Base-by-base conservation (phyloP, 768 basidiomycete species). In the Suillus occidentalis region DNA sequence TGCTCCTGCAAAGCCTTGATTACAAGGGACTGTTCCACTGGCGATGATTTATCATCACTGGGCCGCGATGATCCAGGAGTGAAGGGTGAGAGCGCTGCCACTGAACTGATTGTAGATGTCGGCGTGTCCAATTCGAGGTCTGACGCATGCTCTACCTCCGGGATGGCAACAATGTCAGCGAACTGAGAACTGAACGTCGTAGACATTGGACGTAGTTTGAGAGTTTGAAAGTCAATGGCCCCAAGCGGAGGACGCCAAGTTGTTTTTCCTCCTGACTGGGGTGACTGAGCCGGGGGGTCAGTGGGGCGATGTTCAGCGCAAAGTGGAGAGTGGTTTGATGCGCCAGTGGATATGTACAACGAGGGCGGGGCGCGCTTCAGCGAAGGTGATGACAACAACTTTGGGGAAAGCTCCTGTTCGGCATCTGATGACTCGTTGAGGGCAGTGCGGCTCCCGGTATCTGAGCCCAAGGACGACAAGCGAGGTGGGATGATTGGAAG, bases 141-240 rank as follows among this genome's bases (percentile, higher is more conserved):
- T 20, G 77, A 72, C 10, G 79, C 77, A 6, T 75, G 74, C 39
- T 79, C 69, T 60, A 61, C 69, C 37, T 65, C 69, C 4, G 68
- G 39, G 52, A 68, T 68, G 60, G 74, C 64, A 20, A 84, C 74
- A 64, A 81, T 76, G 31, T 81, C 81, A 10, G 83, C 80, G 70
- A 93, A 90, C 34, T 90, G 86, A 12, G 85, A 78, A 70, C 89
- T 89, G 74, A 94, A 94, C 50, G 89, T 79, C 1, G 87, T 86
- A 25, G 92, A 94, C 20, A 93, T 81, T 3, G 92, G 92, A 18
- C 92, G 85, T 60, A 94, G 76, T 69, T 85, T 87, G 56, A 94
- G 81, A 4, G 84, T 78, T 13, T 88, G 82, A 70, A 93, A 94
- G 60, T 86, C 85, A 1, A 82, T 76, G 10, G 85, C 81, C 53